These are phyloP conservation scores for Sequoiadendron giganteum DNA, from an alignment of 75 land plant species.

Conservation along the genomic window DNA sequence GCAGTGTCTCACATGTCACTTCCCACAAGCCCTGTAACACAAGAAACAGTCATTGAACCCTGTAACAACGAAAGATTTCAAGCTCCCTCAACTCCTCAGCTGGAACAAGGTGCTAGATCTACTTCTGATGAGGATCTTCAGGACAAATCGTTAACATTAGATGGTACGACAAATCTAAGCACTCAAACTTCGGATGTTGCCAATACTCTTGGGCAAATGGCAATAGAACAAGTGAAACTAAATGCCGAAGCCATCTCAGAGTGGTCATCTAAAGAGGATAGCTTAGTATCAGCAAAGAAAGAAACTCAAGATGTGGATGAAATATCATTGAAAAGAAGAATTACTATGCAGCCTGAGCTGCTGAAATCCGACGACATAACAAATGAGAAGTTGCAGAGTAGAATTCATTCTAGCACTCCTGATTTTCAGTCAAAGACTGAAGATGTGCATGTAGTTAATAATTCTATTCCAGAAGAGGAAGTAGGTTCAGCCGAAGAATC, in stretches of 20 bases:
- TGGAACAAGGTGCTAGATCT: conserved; percentile 39
- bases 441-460: conserved; percentile 15
- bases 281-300: conserved; percentile 5
- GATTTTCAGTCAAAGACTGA: conserved; percentile 2
- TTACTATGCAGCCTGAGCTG: conserved; percentile 16
- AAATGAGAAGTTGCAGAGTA: conserved; percentile 18
- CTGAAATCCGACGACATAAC: conserved; percentile 48
- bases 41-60: conserved; percentile 3
- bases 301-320: conserved; percentile 2
- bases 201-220: not conserved
- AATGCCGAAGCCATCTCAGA: not conserved
- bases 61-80: conserved; percentile 30
- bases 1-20: not conserved
- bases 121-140: conserved; percentile 26
- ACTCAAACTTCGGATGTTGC: conserved; percentile 11
- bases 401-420: not conserved
- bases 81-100: conserved; percentile 71
- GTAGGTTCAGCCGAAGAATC: conserved; percentile 28
- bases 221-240: not conserved
- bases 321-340: conserved; percentile 5
- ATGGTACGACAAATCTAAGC: conserved; percentile 4
- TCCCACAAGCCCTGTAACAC: not conserved
- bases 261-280: conserved; percentile 9
- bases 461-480: conserved; percentile 29
- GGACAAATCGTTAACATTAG: conserved; percentile 31